Evolutionary conservation across 179 eudicot genomes (phyloP), one percentile per base, ranked within the genome.

Genomic region (Silene coronaria): DNA sequence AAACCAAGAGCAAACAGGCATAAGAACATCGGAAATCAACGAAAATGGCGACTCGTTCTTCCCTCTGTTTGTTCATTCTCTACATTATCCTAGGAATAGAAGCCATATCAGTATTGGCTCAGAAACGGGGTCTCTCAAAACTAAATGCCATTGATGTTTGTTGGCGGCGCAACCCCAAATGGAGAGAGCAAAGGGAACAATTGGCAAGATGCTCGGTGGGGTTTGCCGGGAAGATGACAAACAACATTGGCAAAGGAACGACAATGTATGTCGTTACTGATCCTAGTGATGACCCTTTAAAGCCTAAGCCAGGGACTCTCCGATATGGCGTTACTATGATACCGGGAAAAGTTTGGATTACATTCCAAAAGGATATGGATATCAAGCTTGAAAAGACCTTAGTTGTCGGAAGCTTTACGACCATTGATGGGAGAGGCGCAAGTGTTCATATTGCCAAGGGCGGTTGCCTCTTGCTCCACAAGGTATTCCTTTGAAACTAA

Each of bases 381-480:
- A 92, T 92, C 73, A 89, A 75, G 58, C 90, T 92, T 12, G 65
- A 55, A 51, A 86, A 78, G 68, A 87, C 93, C n/a, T 87, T 91
- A 28, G 69, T 91, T 55, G 82, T 92, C 19, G 89, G 89, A 30
- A 92, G 90, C 77, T 81, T 77, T 73, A 89, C 88, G 0, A 70
- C 91, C 70, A 87, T 92, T 46, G 97, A 92, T 78, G 97, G 90
- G 0, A 82, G 97, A 24, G 97, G 97, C 13, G 89, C 86, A 10
- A 77, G 66, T 26, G 86, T 91, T 17, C 86, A 89, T 46, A 89
- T 92, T 61, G 75, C 91, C 5, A 59, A 75, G 14, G 93, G 96
- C 2, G 89, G 83, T 2, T 87, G 97, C 75, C 75, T 92, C 22
- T 32, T 84, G 70, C 79, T 92, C 30, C 70, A 76, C 67, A 78